phyloP scores from a whole-genome alignment of 768 basidiomycete genomes.

The Tylopilus intermedius region DNA sequence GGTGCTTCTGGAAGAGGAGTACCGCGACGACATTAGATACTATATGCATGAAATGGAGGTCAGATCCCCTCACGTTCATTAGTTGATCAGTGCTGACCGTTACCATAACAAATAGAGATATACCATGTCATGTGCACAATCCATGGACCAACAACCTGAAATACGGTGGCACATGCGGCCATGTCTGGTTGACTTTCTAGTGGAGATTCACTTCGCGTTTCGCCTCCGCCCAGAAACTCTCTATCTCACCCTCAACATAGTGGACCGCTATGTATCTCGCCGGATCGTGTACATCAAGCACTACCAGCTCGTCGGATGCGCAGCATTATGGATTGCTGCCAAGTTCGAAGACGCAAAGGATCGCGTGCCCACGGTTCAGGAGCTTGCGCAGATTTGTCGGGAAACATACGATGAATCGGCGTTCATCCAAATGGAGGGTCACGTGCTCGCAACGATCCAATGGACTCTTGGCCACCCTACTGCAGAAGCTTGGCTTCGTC shows the following conservation, averaged over 20 bases:
- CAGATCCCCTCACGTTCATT: conserved; percentile 29
- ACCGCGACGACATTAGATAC: conserved; percentile 82
- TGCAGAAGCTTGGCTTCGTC: conserved; percentile 93
- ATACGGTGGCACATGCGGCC: conserved; percentile 99
- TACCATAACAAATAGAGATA: conserved; percentile 44
- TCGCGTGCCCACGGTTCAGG: conserved; percentile 92
- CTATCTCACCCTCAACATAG: conserved; percentile 96
- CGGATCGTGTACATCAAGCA: conserved; percentile 98
- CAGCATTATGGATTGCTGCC: conserved; percentile 97
- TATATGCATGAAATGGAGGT: conserved; percentile 99
- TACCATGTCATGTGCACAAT: conserved; percentile 88
- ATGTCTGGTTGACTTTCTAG: conserved; percentile 96
- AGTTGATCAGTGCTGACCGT: conserved; percentile 8
- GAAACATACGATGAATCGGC: conserved; percentile 96
- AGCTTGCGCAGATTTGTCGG: conserved; percentile 91
- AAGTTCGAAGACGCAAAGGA: conserved; percentile 99
- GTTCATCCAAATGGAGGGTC: conserved; percentile 99
- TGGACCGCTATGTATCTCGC: conserved; percentile 98
- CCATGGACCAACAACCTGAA: conserved; percentile 99
- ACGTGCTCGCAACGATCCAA: conserved; percentile 91
- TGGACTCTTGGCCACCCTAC: conserved; percentile 98
- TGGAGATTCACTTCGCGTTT: conserved; percentile 97
- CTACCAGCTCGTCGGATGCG: conserved; percentile 98
- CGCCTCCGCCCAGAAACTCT: conserved; percentile 97
- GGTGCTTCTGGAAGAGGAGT: conserved; percentile 88